A percentile compares a stretch with the other conserved stretches of the same genome.
phyloP scores from a whole-genome alignment of 2,329 filamentous ascomycete genomes.

The Fusarium euwallaceae region DNA sequence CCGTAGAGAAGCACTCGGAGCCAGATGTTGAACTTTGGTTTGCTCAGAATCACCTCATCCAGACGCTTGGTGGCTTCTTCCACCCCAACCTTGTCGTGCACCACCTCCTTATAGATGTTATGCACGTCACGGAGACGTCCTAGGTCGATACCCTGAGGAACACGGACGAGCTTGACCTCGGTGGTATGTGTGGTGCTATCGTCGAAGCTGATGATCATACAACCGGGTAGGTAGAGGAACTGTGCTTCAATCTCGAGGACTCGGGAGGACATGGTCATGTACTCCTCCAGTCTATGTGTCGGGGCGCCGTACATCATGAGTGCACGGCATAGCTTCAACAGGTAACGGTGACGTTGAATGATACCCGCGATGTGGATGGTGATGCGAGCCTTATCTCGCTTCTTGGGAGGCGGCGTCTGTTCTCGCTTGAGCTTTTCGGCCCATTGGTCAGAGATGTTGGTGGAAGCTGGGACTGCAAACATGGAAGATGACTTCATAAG shows the following conservation, averaged over 20 bases:
- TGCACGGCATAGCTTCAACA: constrained; percentile 85
- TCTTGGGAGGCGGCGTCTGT: constrained; percentile 53
- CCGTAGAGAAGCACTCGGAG: constrained; percentile 77
- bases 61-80: constrained; percentile 76
- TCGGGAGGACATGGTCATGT: constrained; percentile 90
- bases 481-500: constrained; percentile 68
- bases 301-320: constrained; percentile 93
- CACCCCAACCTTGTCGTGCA: constrained; percentile 80
- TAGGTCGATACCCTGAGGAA: constrained; percentile 77
- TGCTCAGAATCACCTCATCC: constrained; percentile 64
- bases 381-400: constrained; percentile 58
- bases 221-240: constrained; percentile 90
- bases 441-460: constrained; percentile 59
- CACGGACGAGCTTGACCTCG: constrained; percentile 82
- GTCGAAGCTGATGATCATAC: constrained; percentile 95
- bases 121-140: constrained; percentile 81
- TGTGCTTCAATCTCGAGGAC: constrained; percentile 90
- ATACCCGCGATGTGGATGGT: constrained; percentile 75
- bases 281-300: constrained; percentile 91
- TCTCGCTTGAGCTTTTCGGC: constrained; percentile 59
- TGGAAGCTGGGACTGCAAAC: constrained; percentile 62
- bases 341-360: constrained; percentile 83
- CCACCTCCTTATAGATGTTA: constrained; percentile 84
- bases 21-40: constrained; percentile 64
- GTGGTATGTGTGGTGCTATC: constrained; percentile 79